Evolutionary conservation across 2,329 filamentous ascomycete genomes (phyloP).

Genomic region (Diaporthe batatas): DNA sequence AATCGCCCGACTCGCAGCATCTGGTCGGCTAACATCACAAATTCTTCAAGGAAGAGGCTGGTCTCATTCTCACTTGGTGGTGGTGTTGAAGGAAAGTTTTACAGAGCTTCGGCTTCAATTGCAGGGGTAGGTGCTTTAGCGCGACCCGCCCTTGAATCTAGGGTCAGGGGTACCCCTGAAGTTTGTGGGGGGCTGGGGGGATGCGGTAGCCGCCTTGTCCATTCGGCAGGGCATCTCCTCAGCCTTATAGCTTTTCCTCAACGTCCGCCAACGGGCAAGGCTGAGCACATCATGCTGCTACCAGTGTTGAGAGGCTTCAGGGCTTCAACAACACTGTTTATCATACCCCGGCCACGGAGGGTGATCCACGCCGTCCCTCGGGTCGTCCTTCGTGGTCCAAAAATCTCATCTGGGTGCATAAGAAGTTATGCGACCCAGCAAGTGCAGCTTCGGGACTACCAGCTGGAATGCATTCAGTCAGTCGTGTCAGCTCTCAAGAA

Average conservation of each 20-base stretch:
- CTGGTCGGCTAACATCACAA: not conserved
- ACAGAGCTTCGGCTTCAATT: not conserved
- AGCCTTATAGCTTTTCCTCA: slow-evolving; percentile 28
- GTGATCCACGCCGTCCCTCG: not conserved
- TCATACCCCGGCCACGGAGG: slow-evolving; percentile 15
- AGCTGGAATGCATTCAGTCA: slow-evolving; percentile 90
- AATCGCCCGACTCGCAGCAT: not conserved
- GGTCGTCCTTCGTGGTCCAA: not conserved
- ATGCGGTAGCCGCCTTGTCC: slow-evolving; percentile 1
- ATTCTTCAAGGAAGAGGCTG: not conserved
- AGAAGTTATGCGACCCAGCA: slow-evolving; percentile 37
- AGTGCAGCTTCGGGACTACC: slow-evolving; percentile 78
- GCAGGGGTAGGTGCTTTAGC: slow-evolving; percentile 32
- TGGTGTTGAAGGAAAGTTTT: slow-evolving; percentile 14
- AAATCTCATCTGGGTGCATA: not conserved
- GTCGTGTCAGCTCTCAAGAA: slow-evolving; percentile 77
- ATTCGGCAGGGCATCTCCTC: slow-evolving; percentile 18
- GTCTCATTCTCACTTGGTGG: not conserved
- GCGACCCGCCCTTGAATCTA: not conserved
- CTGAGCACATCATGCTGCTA: slow-evolving; percentile 40
- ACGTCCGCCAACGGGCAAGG: slow-evolving; percentile 37
- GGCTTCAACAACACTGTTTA: not conserved
- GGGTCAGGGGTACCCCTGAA: slow-evolving; percentile 10
- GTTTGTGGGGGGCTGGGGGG: not conserved
- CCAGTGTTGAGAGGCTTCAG: slow-evolving; percentile 31